Percentiles rank a stretch among this genome's conserved stretches.
phyloP scores from a whole-genome alignment of 129 eudicot species.

The Chrysanthemum lavandulifolium region DNA sequence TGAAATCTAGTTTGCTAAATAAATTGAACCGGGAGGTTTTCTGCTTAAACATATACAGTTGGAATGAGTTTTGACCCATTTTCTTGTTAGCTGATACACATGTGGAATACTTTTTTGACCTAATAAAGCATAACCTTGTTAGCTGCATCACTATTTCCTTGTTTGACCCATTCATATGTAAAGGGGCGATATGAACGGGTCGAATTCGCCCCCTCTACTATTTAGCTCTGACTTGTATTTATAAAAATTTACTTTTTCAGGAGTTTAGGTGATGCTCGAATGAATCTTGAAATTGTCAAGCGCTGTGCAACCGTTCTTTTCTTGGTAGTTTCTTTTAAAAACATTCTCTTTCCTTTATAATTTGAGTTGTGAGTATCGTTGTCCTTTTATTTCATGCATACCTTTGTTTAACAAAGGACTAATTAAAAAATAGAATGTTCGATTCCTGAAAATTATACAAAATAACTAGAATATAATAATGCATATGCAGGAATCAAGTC shows the following conservation, averaged over 20 bases:
- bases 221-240: not conserved
- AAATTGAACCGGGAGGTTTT: no score
- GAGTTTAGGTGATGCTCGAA: conserved; percentile 92
- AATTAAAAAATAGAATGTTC: not conserved
- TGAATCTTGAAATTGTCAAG: conserved; percentile 95
- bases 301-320: conserved; percentile 80
- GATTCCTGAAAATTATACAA: no score
- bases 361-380: not conserved
- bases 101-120: no score
- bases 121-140: no score
- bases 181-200: no score
- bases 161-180: no score
- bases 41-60: no score
- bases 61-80: no score
- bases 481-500: conserved; percentile 74
- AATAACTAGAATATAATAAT: not conserved
- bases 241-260: conserved; percentile 39
- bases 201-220: not conserved
- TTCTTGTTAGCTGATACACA: no score
- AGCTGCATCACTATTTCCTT: no score
- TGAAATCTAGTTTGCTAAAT: no score
- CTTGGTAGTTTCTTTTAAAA: conserved; percentile 56
- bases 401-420: not conserved
- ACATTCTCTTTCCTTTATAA: not conserved
- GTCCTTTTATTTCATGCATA: not conserved